Base-by-base conservation (phyloP, 2,329 filamentous ascomycete species). In the Colletotrichum higginsianum region DNA sequence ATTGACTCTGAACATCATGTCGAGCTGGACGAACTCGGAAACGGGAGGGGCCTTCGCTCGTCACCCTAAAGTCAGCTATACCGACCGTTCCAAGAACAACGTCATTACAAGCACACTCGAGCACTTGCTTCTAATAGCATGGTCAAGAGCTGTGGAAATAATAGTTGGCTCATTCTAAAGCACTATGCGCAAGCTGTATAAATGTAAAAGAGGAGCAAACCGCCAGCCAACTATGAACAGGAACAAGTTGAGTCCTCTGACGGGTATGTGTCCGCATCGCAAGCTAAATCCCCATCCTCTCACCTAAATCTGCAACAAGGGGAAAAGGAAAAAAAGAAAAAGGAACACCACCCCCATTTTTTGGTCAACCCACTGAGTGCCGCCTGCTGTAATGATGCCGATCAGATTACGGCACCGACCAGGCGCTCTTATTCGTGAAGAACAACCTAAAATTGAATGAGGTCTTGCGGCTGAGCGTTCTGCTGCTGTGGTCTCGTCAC, bases 381-480 rank as follows among this genome's bases (percentile, higher is more conserved):
- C 13, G 26, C 30, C 46, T 30, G 44, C 30, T 67, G 60, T 44
- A 38, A 57, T 12, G 42, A 57, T 30, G 68, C 57, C 57, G 47
- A 71, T 38, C 26, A 56, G n/a, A 15, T 26, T 35, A 18, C 57
- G 40, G 42, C 30, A 44, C 12, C 18, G n/a, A 21, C 50, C 44
- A 15, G 26, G 35, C 50, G 46, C n/a, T 18, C 18, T 23, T 62
- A 13, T 23, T 38, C 49, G 30, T 23, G 15, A 26, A 49, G 15
- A 23, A 26, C 6, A 23, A 63, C 40, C 79, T 86, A 92, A 75
- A 92, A 90, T 78, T 91, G 89, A 75, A 92, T 92, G 75, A 92
- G 81, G 77, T 92, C 89, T 79, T 88, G 86, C 73, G 85, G 84
- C 76, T 87, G 86, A 55, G 81, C 80, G 64, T 79, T 80, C 70